Evolutionary conservation across 208 protist species (phyloP).

Genomic region (Trypanosoma boissoni): DNA sequence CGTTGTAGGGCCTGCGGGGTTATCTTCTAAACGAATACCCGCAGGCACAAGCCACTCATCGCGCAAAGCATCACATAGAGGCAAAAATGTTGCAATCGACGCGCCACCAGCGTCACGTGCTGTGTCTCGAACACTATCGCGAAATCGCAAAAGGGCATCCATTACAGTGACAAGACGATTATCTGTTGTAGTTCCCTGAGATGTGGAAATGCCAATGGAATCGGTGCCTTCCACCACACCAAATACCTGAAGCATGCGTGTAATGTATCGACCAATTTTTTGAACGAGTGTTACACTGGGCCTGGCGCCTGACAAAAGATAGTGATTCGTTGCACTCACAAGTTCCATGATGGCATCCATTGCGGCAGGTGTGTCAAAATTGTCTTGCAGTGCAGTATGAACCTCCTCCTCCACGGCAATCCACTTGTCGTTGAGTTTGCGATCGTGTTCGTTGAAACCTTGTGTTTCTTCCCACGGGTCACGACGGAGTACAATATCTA

Average conservation of each 20-base stretch:
- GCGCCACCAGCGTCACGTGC: constrained; percentile 16
- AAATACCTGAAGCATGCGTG: constrained; percentile 91
- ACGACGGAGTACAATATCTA: constrained; percentile 53
- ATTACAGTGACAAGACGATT: constrained; percentile 47
- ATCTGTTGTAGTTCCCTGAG: constrained; percentile 24
- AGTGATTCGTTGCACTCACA: constrained; percentile 82
- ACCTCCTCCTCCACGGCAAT: constrained; percentile 59
- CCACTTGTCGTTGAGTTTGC: constrained; percentile 44
- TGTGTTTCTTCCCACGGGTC: constrained; percentile 42
- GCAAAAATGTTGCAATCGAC: constrained; percentile 45
- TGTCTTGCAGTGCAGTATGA: constrained; percentile 86
- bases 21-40: constrained; percentile 83
- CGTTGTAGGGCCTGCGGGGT: constrained; percentile 52
- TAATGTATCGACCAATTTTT: constrained; percentile 85
- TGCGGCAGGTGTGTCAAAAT: constrained; percentile 93
- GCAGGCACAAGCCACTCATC: constrained; percentile 77
- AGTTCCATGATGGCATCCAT: constrained; percentile 72
- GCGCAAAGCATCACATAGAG: constrained; percentile 71
- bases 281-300: constrained; percentile 66
- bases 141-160: constrained; percentile 72
- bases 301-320: constrained; percentile 52
- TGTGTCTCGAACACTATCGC: constrained; percentile 60
- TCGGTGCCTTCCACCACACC: constrained; percentile 86
- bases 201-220: constrained; percentile 44
- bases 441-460: constrained; percentile 49